phyloP scores from a whole-genome alignment of 208 protist genomes.

The Wallacemonas sp. region DNA sequence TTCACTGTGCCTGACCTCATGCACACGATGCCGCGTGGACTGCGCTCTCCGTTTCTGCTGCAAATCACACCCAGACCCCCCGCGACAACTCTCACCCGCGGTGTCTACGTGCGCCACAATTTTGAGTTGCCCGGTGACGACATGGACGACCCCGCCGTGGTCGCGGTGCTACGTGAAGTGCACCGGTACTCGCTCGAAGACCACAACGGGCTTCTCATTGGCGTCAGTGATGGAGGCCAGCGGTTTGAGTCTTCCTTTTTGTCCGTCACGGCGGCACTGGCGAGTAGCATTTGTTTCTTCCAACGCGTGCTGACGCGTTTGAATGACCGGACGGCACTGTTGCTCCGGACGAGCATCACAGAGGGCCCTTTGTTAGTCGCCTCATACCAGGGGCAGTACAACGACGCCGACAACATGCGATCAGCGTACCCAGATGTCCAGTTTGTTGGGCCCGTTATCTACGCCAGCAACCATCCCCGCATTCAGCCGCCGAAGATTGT shows the following conservation, averaged over 20 bases:
- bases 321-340: slow-evolving; percentile 52
- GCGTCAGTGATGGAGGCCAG: slow-evolving; percentile 60
- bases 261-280: slow-evolving; percentile 69
- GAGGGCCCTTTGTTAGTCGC: slow-evolving; percentile 65
- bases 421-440: slow-evolving; percentile 78
- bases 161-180: slow-evolving; percentile 76
- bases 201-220: slow-evolving; percentile 71
- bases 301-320: slow-evolving; percentile 77
- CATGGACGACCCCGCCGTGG: slow-evolving; percentile 46
- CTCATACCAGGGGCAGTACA: slow-evolving; percentile 84
- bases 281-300: slow-evolving; percentile 79
- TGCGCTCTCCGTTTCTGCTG: slow-evolving; percentile 63
- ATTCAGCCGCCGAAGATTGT: slow-evolving; percentile 32
- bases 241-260: slow-evolving; percentile 78
- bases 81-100: slow-evolving; percentile 46
- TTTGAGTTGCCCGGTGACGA: slow-evolving; percentile 52
- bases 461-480: slow-evolving; percentile 66
- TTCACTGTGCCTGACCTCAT: slow-evolving; percentile 63
- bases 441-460: slow-evolving; percentile 70
- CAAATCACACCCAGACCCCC: slow-evolving; percentile 61
- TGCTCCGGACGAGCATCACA: slow-evolving; percentile 65
- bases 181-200: slow-evolving; percentile 88
- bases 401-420: slow-evolving; percentile 76
- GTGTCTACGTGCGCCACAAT: slow-evolving; percentile 70
- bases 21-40: slow-evolving; percentile 61